Evolutionary conservation across 2,329 filamentous ascomycete species (phyloP), one percentile per base, ranked within the genome.

Genomic region (Xylaria arbuscula): DNA sequence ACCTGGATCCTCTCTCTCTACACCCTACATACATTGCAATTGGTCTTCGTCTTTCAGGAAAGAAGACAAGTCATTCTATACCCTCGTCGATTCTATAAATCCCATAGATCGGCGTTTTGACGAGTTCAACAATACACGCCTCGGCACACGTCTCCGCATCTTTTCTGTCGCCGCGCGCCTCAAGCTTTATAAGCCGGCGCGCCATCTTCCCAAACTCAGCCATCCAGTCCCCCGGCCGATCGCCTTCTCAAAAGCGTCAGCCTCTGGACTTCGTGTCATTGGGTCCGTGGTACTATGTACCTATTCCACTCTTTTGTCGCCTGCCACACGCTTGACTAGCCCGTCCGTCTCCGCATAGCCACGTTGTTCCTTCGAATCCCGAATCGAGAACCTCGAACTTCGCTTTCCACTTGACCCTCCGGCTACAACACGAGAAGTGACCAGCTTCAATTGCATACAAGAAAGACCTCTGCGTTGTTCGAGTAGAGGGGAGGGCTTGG

Each of bases 221-320:
- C 3, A 55, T 53, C 4, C 34, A 40, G 13, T 28, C n/a, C 28
- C 47, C 47, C 24, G 38, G 42, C 28, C 32, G 42, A 56, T 50
- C 40, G 50, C 48, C 34, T 19, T 32, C 45, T 22, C 15, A 63
- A 36, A 40, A 57, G 47, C 51, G 28, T 68, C 54, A 60, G 24
- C 34, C 45, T 53, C 56, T 28, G 28, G 10, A 50, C 38, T 40
- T 36, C 55, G n/a, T 38, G 24, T 50, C 32, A n/a, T 19, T 57
- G 32, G 19, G 34, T 48, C 47, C 50, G 24, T 47, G 84, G 85
- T 84, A 84, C 81, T 87, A 76, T 70, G 83, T 87, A 78, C 85
- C 85, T 77, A 81, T 87, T 87, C 78, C 86, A 77, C 78, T 87
- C 85, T 84, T 85, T 86, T 78, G 40, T 56, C 51, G 28, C 58